These are phyloP conservation scores for Musa schizocarpa DNA, from an alignment of 176 grass and related monocot species.

Conservation along the genomic window DNA sequence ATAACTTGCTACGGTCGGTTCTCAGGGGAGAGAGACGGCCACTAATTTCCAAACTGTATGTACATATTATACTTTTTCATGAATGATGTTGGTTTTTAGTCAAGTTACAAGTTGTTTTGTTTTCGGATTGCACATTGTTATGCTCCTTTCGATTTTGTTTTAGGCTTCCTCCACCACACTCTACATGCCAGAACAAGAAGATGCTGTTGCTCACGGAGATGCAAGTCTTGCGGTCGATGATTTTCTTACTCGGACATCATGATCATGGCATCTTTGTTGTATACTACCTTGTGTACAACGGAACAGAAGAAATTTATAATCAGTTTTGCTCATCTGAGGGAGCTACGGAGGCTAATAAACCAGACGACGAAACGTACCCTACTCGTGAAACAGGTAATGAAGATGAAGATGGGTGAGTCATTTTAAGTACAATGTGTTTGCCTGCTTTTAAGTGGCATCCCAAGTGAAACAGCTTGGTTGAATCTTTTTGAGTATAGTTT, in stretches of 20 bases:
- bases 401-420: not conserved
- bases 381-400: not conserved
- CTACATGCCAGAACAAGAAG: conserved; percentile 91
- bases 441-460: conserved; percentile 1
- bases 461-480: not conserved
- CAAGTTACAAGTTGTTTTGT: not conserved
- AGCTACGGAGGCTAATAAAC: not conserved
- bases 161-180: conserved; percentile 60
- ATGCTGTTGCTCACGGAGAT: conserved; percentile 90
- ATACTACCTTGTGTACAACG: not conserved
- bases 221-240: conserved; percentile 76
- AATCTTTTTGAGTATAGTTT: not conserved
- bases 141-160: not conserved
- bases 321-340: not conserved
- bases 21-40: no score
- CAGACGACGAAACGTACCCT: no score
- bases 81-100: not conserved
- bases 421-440: not conserved
- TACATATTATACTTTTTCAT: no score
- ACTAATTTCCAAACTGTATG: no score
- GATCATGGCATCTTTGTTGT: conserved; percentile 10
- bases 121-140: not conserved
- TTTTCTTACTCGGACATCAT: conserved; percentile 50
- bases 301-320: not conserved
- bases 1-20: no score